A percentile compares a stretch with the other conserved stretches of the same genome.
These are phyloP conservation scores for Polyplosphaeria fusca DNA, from an alignment of 495 filamentous ascomycete species.

Conservation along the genomic window DNA sequence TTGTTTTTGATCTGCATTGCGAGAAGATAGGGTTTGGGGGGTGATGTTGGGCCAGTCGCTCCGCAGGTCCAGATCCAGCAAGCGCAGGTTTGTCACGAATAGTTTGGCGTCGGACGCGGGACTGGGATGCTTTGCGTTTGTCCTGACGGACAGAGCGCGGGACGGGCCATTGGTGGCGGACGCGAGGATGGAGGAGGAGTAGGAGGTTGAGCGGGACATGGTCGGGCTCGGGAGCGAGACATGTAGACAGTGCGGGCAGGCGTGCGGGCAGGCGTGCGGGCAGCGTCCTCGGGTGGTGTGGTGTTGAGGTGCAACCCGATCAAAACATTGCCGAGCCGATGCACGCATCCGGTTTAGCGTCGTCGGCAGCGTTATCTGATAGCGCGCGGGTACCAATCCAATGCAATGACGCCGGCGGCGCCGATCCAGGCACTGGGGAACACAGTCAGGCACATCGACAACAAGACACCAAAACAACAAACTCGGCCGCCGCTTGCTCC, in stretches of 20 bases:
- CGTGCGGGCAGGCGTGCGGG: neutral
- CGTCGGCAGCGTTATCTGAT: too few relatives aligned
- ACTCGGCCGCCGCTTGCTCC: neutral
- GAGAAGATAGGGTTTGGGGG: conserved; percentile 60
- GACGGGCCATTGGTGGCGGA: conserved; percentile 11
- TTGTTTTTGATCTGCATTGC: conserved; percentile 65
- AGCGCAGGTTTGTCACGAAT: conserved; percentile 74
- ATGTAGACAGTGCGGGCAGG: neutral
- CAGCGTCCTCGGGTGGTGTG: conserved; percentile 5
- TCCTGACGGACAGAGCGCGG: conserved; percentile 33
- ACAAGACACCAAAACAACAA: neutral
- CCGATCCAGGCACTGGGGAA: neutral
- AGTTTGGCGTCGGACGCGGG: conserved; percentile 57
- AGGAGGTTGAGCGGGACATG: conserved; percentile 30
- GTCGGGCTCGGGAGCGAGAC: neutral
- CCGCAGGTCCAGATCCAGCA: conserved; percentile 70
- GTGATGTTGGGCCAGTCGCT: conserved; percentile 76
- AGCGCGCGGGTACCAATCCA: neutral
- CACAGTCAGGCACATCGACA: neutral
- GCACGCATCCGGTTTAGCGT: neutral
- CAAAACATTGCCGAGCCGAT: conserved; percentile 8
- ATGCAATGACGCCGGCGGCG: neutral
- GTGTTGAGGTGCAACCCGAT: conserved; percentile 5
- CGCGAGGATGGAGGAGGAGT: conserved; percentile 9
- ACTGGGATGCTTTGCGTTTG: conserved; percentile 8